Conservation (phyloP, 768 basidiomycete genomes). For the Mycena venus region DNA sequence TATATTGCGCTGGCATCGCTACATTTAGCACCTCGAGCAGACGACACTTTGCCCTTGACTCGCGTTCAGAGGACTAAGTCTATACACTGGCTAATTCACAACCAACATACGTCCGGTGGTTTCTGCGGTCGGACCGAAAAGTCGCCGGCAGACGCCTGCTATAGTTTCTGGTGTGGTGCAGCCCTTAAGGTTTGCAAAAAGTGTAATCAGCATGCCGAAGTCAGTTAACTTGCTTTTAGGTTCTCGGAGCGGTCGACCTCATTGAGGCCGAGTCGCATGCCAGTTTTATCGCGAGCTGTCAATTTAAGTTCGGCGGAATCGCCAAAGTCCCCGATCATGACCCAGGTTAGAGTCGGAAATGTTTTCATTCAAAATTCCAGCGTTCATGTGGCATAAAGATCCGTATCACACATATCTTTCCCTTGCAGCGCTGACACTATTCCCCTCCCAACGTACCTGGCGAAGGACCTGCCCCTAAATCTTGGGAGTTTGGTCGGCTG, state of each 20-base stretch:
- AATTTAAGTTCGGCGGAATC: constrained; percentile 92
- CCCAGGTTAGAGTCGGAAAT: constrained; percentile 67
- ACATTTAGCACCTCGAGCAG: constrained; percentile 58
- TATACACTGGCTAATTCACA: constrained; percentile 82
- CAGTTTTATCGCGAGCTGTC: constrained; percentile 79
- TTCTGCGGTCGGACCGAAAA: constrained; percentile 93
- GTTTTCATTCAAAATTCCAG: neutral
- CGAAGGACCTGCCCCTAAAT: constrained; percentile 42
- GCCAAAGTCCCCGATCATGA: constrained; percentile 84
- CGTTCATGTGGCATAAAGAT: constrained; percentile 60
- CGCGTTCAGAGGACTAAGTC: constrained; percentile 64
- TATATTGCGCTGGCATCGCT: constrained; percentile 91
- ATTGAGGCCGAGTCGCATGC: constrained; percentile 71
- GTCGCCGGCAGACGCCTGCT: constrained; percentile 88
- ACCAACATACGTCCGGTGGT: constrained; percentile 80
- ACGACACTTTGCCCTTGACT: constrained; percentile 43
- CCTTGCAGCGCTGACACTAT: constrained; percentile 84
- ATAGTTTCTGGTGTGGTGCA: constrained; percentile 96
- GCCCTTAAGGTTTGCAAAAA: constrained; percentile 71
- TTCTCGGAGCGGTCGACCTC: constrained; percentile 71
- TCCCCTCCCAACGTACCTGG: constrained; percentile 58
- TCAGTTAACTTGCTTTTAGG: constrained; percentile 56
- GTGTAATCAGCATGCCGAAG: neutral
- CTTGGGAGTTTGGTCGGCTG: constrained; percentile 72
- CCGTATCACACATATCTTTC: constrained; percentile 97